Evolutionary conservation across 1,139 yeast genomes (phyloP).

Genomic region (Tardiomyces blankii): DNA sequence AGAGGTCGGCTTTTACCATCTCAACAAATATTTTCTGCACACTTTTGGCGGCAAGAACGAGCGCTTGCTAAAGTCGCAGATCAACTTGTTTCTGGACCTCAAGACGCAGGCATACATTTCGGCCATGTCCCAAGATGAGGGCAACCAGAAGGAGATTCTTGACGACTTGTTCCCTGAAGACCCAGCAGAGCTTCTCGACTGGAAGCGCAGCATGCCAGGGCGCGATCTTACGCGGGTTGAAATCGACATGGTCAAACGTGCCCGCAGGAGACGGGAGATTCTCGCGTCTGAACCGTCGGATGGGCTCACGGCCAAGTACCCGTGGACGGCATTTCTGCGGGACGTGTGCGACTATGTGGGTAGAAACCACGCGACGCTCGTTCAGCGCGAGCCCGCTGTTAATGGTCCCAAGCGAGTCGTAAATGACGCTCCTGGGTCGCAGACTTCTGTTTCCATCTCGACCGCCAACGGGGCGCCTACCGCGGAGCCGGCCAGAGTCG

Average conservation of each 20-base stretch:
- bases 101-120: slow-evolving; percentile 94
- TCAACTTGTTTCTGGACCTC: slow-evolving; percentile 67
- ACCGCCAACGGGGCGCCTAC: not conserved
- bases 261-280: slow-evolving; percentile 55
- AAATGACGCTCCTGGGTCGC: not conserved
- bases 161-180: slow-evolving; percentile 71
- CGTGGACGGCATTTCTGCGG: slow-evolving; percentile 62
- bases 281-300: slow-evolving; percentile 38
- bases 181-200: slow-evolving; percentile 22
- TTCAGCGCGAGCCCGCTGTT: not conserved
- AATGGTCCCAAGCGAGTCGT: not conserved
- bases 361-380: slow-evolving; percentile 37
- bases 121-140: slow-evolving; percentile 65
- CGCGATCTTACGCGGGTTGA: slow-evolving; percentile 49
- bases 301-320: slow-evolving; percentile 49
- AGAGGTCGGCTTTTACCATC: slow-evolving; percentile 77
- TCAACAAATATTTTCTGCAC: slow-evolving; percentile 73
- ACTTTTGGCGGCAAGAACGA: slow-evolving; percentile 46
- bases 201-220: slow-evolving; percentile 7
- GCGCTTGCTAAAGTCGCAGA: slow-evolving; percentile 68
- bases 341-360: slow-evolving; percentile 70
- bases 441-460: not conserved
- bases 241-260: slow-evolving; percentile 55
- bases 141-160: slow-evolving; percentile 56
- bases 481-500: not conserved